Percentiles rank a stretch among this genome's conserved stretches.
Conservation (phyloP, 805 yeast species). For the Saccharomycopsis capsularis region DNA sequence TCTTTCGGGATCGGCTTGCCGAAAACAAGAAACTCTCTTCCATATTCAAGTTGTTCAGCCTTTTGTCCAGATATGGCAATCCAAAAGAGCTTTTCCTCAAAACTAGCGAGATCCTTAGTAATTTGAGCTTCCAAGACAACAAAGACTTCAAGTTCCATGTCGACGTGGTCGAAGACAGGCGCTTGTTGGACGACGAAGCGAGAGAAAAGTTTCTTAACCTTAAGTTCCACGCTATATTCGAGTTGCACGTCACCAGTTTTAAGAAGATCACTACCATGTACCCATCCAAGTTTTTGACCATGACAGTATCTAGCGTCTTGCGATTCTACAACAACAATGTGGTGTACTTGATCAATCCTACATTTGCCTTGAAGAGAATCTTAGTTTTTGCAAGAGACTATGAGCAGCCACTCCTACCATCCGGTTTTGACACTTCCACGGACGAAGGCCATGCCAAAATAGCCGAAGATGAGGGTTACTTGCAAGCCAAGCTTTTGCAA, state of each 20-base stretch:
- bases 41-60: conserved; percentile 47
- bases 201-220: conserved; percentile 36
- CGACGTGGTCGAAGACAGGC: neutral
- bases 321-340: conserved; percentile 42
- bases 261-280: conserved; percentile 57
- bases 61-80: conserved; percentile 63
- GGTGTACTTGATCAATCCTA: conserved; percentile 29
- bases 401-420: conserved; percentile 40
- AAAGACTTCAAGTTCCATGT: conserved; percentile 6
- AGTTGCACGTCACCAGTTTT: conserved; percentile 53
- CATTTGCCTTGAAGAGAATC: conserved; percentile 52
- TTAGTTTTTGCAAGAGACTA: conserved; percentile 58
- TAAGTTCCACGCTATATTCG: conserved; percentile 59
- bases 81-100: conserved; percentile 74
- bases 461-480: conserved; percentile 47
- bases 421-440: conserved; percentile 26
- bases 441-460: conserved; percentile 37
- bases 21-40: conserved; percentile 28
- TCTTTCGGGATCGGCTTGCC: conserved; percentile 27
- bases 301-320: conserved; percentile 54
- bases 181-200: conserved; percentile 10
- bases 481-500: conserved; percentile 61
- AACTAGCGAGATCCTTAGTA: conserved; percentile 54
- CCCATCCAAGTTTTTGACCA: conserved; percentile 74
- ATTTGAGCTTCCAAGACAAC: conserved; percentile 28